Conservation (phyloP, 1,284 basidiomycete species). For the Boletus mariae region DNA sequence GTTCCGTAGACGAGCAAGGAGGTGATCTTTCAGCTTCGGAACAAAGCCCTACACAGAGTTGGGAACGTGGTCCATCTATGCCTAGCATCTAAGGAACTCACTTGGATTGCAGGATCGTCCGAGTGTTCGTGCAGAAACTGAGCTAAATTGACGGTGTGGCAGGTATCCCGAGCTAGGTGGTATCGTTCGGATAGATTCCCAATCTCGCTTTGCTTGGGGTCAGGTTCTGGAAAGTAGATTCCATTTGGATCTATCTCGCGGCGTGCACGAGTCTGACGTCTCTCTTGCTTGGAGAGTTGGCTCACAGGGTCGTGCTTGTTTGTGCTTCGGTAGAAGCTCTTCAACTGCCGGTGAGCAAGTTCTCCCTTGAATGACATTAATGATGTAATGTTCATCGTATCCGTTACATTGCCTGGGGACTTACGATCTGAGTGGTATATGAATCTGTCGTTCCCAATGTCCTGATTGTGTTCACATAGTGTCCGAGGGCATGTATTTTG, state of each 20-base stretch:
- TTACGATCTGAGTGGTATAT: neutral
- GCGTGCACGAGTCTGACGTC: neutral
- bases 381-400: no score
- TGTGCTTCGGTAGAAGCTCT: neutral
- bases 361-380: neutral
- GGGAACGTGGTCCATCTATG: no score
- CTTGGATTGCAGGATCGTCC: neutral
- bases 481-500: constrained; percentile 4
- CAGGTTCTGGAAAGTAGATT: no score
- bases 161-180: no score
- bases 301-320: neutral
- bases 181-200: no score
- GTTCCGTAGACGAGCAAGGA: neutral
- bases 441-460: neutral
- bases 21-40: neutral
- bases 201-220: no score
- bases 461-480: constrained; percentile 4
- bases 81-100: neutral
- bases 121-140: no score
- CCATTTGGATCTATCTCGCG: neutral
- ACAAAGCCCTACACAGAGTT: neutral
- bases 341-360: neutral
- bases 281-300: constrained; percentile 1
- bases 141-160: no score
- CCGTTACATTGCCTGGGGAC: neutral